phyloP scores from a whole-genome alignment of 192 early-diverging fungal genomes.

The Linnemannia hyalina region DNA sequence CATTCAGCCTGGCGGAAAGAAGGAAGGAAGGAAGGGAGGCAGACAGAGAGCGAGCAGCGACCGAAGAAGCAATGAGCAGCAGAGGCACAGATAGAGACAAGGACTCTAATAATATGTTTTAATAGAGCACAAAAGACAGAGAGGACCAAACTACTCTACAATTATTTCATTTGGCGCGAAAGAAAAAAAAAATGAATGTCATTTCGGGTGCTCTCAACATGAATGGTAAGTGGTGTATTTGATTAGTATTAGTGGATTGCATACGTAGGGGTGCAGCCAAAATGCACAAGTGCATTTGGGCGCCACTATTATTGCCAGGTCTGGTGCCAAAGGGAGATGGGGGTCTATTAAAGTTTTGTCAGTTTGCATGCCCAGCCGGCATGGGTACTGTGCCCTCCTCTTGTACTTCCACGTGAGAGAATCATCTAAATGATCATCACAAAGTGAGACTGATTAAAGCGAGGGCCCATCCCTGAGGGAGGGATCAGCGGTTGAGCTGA shows the following conservation, averaged over 20 bases:
- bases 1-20: neutral
- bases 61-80: neutral
- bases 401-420: too few relatives aligned
- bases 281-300: too few relatives aligned
- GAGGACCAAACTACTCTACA: neutral
- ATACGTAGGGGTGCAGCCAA: too few relatives aligned
- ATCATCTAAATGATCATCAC: too few relatives aligned
- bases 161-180: slow-evolving; percentile 10
- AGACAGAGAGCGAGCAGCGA: neutral
- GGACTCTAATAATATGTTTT: neutral
- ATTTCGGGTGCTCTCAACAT: slow-evolving; percentile 8
- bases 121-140: neutral
- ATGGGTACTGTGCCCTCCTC: too few relatives aligned
- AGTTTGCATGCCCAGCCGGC: too few relatives aligned
- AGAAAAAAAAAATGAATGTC: slow-evolving; percentile 2
- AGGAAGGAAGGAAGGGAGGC: neutral
- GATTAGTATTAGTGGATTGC: neutral
- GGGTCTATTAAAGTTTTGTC: too few relatives aligned
- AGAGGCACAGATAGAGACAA: neutral
- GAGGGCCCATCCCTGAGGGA: too few relatives aligned
- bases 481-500: too few relatives aligned
- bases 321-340: too few relatives aligned
- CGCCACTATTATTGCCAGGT: too few relatives aligned
- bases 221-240: neutral
- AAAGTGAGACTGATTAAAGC: too few relatives aligned